Conservation (phyloP, 257 asterid genomes). For the Ballota nigra region DNA sequence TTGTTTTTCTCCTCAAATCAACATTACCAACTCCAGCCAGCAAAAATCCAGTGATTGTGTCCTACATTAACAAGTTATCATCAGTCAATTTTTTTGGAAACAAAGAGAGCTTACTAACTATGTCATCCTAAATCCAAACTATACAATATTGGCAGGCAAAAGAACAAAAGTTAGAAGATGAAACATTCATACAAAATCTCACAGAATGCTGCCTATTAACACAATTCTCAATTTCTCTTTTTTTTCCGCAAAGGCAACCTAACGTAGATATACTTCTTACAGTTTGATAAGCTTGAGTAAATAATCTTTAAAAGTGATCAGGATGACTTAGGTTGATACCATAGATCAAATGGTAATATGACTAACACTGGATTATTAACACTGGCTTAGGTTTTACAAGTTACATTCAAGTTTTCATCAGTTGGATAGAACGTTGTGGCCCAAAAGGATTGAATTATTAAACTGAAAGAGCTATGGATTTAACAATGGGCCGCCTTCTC, state of each 20-base stretch:
- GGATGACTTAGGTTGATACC: not conserved
- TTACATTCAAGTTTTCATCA: not conserved
- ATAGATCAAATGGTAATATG: not conserved
- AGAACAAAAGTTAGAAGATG: not conserved
- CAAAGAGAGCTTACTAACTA: not conserved
- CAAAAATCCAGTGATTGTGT: conserved; percentile 85
- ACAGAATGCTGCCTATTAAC: not conserved
- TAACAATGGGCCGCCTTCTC: not conserved
- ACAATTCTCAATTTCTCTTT: not conserved
- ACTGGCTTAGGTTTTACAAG: not conserved
- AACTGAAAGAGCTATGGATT: not conserved
- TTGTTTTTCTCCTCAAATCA: conserved; percentile 90
- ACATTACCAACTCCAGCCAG: conserved; percentile 99
- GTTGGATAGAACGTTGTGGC: not conserved
- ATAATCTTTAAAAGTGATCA: not conserved
- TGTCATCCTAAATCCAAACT: not conserved
- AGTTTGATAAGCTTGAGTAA: not conserved
- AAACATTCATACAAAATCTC: not conserved
- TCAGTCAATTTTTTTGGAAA: not conserved
- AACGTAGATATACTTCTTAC: not conserved
- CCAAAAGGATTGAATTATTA: not conserved
- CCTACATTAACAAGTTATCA: conserved; percentile 45
- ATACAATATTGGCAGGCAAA: not conserved
- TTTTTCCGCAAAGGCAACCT: not conserved
- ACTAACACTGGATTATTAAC: not conserved